A percentile compares a stretch with the other conserved stretches of the same genome.
These are phyloP conservation scores for Lachnellula arida DNA, from an alignment of 2,329 filamentous ascomycete species.

Conservation along the genomic window DNA sequence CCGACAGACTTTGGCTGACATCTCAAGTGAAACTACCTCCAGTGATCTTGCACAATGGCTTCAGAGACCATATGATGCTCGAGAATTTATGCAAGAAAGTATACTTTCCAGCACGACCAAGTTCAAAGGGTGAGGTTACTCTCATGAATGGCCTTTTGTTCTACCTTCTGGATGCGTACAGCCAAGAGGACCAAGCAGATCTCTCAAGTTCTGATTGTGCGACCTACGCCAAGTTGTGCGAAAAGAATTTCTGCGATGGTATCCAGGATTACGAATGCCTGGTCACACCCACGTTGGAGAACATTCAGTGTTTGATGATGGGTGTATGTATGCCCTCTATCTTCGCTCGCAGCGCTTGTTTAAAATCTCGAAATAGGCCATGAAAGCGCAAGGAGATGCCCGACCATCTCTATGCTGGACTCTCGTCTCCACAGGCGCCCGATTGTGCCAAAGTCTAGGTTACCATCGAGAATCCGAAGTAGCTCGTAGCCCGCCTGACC, in stretches of 20 bases:
- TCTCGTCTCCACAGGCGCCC: conserved; percentile 12
- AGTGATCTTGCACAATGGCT: conserved; percentile 10
- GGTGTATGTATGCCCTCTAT: conserved; percentile 6
- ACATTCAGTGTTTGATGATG: conserved; percentile 14
- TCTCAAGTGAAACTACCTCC: conserved; percentile 6
- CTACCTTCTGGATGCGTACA: conserved; percentile 9
- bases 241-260: conserved; percentile 12
- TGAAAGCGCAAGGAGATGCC: conserved; percentile 14
- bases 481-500: conserved; percentile 5
- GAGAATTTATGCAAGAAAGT: conserved; percentile 15
- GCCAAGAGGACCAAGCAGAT: background rate
- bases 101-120: conserved; percentile 13
- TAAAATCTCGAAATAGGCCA: conserved; percentile 4
- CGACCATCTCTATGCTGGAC: conserved; percentile 16
- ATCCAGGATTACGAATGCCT: conserved; percentile 12
- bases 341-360: background rate
- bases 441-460: conserved; percentile 15
- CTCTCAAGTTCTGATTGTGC: conserved; percentile 4
- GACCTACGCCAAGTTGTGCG: conserved; percentile 12
- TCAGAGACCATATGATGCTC: conserved; percentile 11
- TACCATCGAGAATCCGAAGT: conserved; percentile 15
- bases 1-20: background rate
- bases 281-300: conserved; percentile 8
- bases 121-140: conserved; percentile 10
- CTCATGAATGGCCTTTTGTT: conserved; percentile 13